Percentiles rank a stretch among this genome's conserved stretches.
These are phyloP conservation scores for Cladosporium sp. DNA, from an alignment of 2,329 filamentous ascomycete genomes.

Conservation along the genomic window DNA sequence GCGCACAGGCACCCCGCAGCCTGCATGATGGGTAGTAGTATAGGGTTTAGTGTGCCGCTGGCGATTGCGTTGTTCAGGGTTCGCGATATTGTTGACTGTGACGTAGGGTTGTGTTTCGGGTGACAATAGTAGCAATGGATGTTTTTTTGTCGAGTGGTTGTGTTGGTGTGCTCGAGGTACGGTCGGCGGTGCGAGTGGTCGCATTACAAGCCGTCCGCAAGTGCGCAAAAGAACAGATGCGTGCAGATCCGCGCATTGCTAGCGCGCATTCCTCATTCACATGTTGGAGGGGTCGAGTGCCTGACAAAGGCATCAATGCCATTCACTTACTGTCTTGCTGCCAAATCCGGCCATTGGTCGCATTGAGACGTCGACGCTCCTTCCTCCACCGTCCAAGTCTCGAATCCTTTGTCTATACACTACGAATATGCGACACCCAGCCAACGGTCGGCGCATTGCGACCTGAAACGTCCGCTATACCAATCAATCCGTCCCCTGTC, in stretches of 20 bases:
- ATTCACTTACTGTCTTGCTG: neutral
- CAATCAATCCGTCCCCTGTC: conserved; percentile 2
- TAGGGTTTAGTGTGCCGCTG: too few species aligned
- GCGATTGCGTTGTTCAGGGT: too few species aligned
- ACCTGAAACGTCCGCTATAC: neutral
- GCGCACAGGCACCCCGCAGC: too few species aligned
- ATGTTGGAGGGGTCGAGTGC: too few species aligned
- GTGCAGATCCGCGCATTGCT: conserved; percentile 1
- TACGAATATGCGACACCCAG: neutral
- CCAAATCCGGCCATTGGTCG: neutral
- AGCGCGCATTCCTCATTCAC: conserved; percentile 3
- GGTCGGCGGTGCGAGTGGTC: too few species aligned
- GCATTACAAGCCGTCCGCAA: too few species aligned
- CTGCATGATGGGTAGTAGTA: too few species aligned
- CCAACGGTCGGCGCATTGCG: neutral
- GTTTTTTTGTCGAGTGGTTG: too few species aligned
- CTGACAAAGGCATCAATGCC: neutral
- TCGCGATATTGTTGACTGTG: too few species aligned
- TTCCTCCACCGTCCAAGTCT: neutral
- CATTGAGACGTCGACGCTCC: neutral
- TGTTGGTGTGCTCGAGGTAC: too few species aligned
- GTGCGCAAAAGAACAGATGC: neutral
- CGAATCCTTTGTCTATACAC: neutral
- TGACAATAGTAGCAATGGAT: too few species aligned
- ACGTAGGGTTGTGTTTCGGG: too few species aligned